Evolutionary conservation across 805 yeast species (phyloP).

Genomic region (Myxozyma udenii): DNA sequence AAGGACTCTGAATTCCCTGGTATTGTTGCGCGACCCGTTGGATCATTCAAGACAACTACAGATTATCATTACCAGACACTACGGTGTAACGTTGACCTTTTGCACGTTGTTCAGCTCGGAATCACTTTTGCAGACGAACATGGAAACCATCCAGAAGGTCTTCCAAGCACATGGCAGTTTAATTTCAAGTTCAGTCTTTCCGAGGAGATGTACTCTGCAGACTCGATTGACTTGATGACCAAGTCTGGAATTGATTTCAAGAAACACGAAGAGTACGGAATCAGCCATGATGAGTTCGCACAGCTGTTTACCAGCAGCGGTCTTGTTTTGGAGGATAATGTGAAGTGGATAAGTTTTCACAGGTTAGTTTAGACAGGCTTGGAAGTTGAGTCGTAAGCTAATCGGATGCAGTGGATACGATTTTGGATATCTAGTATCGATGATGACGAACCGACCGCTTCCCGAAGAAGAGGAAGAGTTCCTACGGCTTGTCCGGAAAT

Average conservation of each 20-base stretch:
- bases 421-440: constrained; percentile 78
- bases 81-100: constrained; percentile 83
- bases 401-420: constrained; percentile 68
- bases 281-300: constrained; percentile 74
- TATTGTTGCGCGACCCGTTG: constrained; percentile 92
- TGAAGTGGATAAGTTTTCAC: constrained; percentile 90
- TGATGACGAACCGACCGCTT: constrained; percentile 69
- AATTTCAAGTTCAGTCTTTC: constrained; percentile 75
- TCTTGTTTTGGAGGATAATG: constrained; percentile 62
- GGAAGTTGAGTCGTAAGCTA: background rate
- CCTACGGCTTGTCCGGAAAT: constrained; percentile 62
- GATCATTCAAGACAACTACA: constrained; percentile 79
- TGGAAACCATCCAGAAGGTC: constrained; percentile 66
- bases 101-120: constrained; percentile 83
- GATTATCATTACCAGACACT: constrained; percentile 96
- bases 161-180: constrained; percentile 90
- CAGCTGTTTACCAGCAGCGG: constrained; percentile 85
- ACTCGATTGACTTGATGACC: constrained; percentile 71
- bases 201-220: constrained; percentile 79
- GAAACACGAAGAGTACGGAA: constrained; percentile 71
- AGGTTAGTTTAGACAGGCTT: constrained; percentile 36
- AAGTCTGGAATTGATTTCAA: constrained; percentile 82
- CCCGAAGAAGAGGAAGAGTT: constrained; percentile 81
- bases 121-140: constrained; percentile 65
- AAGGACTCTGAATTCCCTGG: constrained; percentile 94